These are phyloP conservation scores for Porcisia hertigi DNA, from an alignment of 208 protist genomes.

Conservation along the genomic window DNA sequence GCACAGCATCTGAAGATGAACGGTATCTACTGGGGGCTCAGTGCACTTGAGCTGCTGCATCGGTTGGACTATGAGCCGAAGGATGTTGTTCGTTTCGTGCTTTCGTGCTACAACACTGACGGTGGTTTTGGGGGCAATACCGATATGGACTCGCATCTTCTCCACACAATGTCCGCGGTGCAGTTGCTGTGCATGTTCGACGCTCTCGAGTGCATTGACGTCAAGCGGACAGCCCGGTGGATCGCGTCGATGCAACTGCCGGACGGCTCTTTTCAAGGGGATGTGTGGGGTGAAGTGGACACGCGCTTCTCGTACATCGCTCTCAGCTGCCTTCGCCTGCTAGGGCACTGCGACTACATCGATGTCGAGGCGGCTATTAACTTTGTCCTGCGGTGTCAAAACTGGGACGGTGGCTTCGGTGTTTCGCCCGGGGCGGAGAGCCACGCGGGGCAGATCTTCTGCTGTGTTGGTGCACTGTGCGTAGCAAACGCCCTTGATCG, in stretches of 20 bases:
- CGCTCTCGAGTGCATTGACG: conserved; percentile 67
- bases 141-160: conserved; percentile 97
- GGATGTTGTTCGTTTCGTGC: conserved; percentile 93
- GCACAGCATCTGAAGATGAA: conserved; percentile 97
- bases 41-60: conserved; percentile 77
- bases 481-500: conserved; percentile 91
- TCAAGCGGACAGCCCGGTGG: conserved; percentile 65
- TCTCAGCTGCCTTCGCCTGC: conserved; percentile 92
- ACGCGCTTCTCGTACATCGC: conserved; percentile 98
- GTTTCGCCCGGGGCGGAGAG: conserved; percentile 95
- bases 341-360: conserved; percentile 80
- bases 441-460: conserved; percentile 98
- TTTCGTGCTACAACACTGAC: conserved; percentile 90
- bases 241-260: conserved; percentile 92
- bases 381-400: conserved; percentile 95
- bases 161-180: conserved; percentile 98
- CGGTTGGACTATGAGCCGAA: conserved; percentile 80
- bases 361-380: conserved; percentile 87
- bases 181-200: conserved; percentile 93
- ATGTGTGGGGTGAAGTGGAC: conserved; percentile 99
- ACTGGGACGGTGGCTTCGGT: conserved; percentile 99
- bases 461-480: conserved; percentile 96
- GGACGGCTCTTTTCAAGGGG: conserved; percentile 99
- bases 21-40: conserved; percentile 98
- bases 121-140: conserved; percentile 98